A percentile compares a stretch with the other conserved stretches of the same genome.
These are phyloP conservation scores for Penicillium decumbens DNA, from an alignment of 2,329 filamentous ascomycete genomes.

Conservation along the genomic window DNA sequence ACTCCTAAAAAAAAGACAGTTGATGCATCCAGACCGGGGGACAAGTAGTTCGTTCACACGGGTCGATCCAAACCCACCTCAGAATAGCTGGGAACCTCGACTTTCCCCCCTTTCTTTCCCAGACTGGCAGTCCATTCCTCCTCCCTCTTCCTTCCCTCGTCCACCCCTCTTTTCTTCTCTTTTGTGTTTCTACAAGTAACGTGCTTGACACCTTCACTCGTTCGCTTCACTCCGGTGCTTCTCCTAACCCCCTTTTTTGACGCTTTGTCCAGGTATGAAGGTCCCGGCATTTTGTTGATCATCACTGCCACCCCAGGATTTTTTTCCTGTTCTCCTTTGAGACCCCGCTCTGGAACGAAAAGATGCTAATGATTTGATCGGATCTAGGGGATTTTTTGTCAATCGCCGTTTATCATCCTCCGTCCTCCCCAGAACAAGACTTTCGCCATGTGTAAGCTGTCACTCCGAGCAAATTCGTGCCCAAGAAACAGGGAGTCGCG, in stretches of 20 bases:
- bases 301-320: conserved; percentile 5
- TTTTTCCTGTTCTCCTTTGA: conserved; percentile 11
- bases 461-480: conserved; percentile 7
- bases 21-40: conserved; percentile 7
- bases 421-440: conserved; percentile 13
- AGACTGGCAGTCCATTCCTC: conserved; percentile 22
- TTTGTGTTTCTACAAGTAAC: conserved; percentile 15
- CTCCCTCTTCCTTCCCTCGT: conserved; percentile 16
- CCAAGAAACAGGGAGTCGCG: not conserved
- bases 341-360: conserved; percentile 6
- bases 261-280: conserved; percentile 20
- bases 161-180: conserved; percentile 26
- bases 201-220: conserved; percentile 17
- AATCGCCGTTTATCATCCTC: conserved; percentile 19
- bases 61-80: conserved; percentile 22
- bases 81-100: conserved; percentile 20
- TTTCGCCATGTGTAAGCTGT: conserved; percentile 40
- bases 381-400: conserved; percentile 28
- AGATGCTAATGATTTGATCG: conserved; percentile 17
- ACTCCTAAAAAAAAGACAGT: not conserved
- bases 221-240: conserved; percentile 17
- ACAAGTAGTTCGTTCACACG: conserved; percentile 4
- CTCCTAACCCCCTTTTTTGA: conserved; percentile 12
- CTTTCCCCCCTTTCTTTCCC: conserved; percentile 33
- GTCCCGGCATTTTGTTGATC: conserved; percentile 7